These are phyloP conservation scores for Gamarada debralockiae DNA, from an alignment of 495 filamentous ascomycete species.

Conservation along the genomic window DNA sequence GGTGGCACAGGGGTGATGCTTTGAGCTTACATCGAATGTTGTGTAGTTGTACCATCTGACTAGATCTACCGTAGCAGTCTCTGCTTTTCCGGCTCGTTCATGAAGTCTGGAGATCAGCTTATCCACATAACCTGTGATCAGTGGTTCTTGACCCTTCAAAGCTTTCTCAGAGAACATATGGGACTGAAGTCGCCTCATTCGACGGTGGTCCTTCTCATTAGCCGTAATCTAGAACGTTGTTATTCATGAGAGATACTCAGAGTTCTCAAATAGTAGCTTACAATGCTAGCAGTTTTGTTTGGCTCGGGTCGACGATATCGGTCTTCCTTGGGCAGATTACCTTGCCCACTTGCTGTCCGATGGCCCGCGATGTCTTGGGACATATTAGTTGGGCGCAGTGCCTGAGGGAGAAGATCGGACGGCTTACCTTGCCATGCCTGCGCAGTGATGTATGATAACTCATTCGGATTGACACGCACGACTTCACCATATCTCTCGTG, in stretches of 20 bases:
- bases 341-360: too few relatives aligned
- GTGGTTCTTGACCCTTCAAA: slow-evolving; percentile 40
- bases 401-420: too few relatives aligned
- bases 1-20: too few relatives aligned
- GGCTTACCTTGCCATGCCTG: not conserved
- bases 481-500: not conserved
- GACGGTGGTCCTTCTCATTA: slow-evolving; percentile 30
- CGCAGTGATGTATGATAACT: not conserved
- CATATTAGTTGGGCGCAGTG: too few relatives aligned
- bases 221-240: not conserved
- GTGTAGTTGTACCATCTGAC: slow-evolving; percentile 36
- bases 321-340: too few relatives aligned
- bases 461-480: not conserved
- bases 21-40: slow-evolving; percentile 47
- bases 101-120: slow-evolving; percentile 39
- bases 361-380: too few relatives aligned
- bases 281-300: too few relatives aligned
- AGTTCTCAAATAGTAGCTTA: too few relatives aligned
- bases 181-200: slow-evolving; percentile 43
- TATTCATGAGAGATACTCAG: too few relatives aligned
- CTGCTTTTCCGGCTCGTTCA: slow-evolving; percentile 30
- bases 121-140: slow-evolving; percentile 43
- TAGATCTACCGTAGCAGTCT: slow-evolving; percentile 4
- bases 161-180: slow-evolving; percentile 51
- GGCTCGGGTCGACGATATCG: too few relatives aligned